Evolutionary conservation across 2,329 filamentous ascomycete species (phyloP).

Genomic region (Colletotrichum sp.): DNA sequence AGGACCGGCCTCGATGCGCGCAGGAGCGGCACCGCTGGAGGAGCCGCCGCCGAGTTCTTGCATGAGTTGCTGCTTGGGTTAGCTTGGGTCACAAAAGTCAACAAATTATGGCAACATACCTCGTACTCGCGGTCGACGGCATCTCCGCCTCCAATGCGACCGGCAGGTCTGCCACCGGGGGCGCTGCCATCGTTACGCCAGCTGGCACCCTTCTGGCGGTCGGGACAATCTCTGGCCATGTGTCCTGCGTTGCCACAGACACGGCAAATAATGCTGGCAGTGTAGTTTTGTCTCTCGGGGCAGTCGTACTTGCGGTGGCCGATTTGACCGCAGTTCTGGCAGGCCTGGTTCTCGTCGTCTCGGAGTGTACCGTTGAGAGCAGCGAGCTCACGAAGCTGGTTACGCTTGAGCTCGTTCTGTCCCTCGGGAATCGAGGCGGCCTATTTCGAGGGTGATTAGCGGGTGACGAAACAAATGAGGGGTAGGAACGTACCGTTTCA

Average conservation of each 20-base stretch:
- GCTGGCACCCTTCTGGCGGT: conserved; percentile 86
- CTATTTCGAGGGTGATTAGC: conserved; percentile 51
- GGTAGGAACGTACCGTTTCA: conserved; percentile 77
- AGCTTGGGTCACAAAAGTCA: conserved; percentile 33
- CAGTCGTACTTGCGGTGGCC: conserved; percentile 99
- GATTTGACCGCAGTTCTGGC: conserved; percentile 99
- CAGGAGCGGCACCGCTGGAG: conserved; percentile 65
- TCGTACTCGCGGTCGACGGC: conserved; percentile 94
- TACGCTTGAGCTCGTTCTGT: conserved; percentile 98
- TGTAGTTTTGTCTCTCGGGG: conserved; percentile 96
- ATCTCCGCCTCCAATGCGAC: conserved; percentile 77
- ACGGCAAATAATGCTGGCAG: conserved; percentile 98
- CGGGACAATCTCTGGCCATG: conserved; percentile 97
- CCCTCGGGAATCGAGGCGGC: conserved; percentile 98
- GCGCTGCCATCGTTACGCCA: conserved; percentile 80
- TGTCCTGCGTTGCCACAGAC: conserved; percentile 98
- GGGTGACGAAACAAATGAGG: neutral
- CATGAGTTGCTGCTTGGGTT: conserved; percentile 81
- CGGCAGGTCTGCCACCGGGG: conserved; percentile 51
- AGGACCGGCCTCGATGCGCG: conserved; percentile 86
- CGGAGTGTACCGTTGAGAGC: conserved; percentile 98
- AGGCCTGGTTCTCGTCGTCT: conserved; percentile 99
- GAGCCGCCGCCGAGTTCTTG: conserved; percentile 88
- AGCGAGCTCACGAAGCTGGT: conserved; percentile 96
- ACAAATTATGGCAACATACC: conserved; percentile 55